Conservation (phyloP, 257 asterid genomes). For the Rhazya stricta region DNA sequence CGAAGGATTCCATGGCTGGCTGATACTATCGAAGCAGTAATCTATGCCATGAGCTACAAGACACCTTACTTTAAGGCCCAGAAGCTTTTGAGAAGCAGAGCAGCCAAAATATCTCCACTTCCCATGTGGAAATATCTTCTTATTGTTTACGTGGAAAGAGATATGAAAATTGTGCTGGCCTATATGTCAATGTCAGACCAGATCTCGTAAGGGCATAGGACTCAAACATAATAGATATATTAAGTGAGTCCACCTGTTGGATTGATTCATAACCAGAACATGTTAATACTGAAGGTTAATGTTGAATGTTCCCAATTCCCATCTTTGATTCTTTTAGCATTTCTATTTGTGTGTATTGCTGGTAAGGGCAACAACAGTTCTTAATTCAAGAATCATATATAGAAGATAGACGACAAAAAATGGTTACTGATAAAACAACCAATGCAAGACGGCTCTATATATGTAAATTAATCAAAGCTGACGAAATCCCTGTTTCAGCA, state of each 20-base stretch:
- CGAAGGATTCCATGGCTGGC: constrained; percentile 39
- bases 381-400: background rate
- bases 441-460: constrained; percentile 26
- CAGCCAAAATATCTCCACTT: constrained; percentile 5
- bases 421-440: background rate
- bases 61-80: background rate
- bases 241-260: background rate
- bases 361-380: background rate
- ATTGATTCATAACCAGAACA: background rate
- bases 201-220: too few relatives aligned
- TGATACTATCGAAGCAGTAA: background rate
- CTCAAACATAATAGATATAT: too few relatives aligned
- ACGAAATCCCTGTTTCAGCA: constrained; percentile 14
- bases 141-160: constrained; percentile 2
- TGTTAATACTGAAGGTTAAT: too few relatives aligned
- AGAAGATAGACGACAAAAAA: constrained; percentile 7
- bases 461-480: constrained; percentile 17
- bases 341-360: background rate
- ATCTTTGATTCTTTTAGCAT: background rate
- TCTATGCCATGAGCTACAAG: background rate
- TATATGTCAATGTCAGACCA: too few relatives aligned
- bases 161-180: too few relatives aligned
- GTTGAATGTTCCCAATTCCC: background rate
- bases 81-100: background rate
- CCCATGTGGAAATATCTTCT: constrained; percentile 7